Percentiles rank a stretch among this genome's conserved stretches.
phyloP scores from a whole-genome alignment of 345 rosid species.

The Gossypium australe region DNA sequence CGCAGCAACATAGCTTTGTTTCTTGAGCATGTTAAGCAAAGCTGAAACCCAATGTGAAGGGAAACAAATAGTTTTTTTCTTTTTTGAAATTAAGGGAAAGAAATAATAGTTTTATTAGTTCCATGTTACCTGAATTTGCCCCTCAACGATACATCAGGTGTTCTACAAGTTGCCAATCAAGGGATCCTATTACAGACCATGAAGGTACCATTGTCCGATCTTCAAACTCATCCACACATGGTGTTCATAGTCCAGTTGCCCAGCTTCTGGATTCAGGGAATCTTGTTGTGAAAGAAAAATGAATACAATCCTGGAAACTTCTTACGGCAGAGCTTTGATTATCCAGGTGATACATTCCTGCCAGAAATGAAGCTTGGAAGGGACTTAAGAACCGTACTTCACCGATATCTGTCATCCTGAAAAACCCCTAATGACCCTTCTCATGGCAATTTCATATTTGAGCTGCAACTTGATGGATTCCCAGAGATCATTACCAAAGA shows the following conservation, averaged over 20 bases:
- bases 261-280: slow-evolving; percentile 50
- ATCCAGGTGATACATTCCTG: slow-evolving; percentile 35
- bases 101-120: no score
- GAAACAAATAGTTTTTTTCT: no score
- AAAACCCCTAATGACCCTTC: slow-evolving; percentile 37
- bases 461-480: slow-evolving; percentile 26
- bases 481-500: slow-evolving; percentile 29
- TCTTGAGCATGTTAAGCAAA: no score
- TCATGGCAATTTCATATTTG: slow-evolving; percentile 19
- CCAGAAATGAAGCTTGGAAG: slow-evolving; percentile 47
- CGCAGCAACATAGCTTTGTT: no score
- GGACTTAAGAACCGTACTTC: slow-evolving; percentile 27
- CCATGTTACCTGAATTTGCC: slow-evolving; percentile 16
- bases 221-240: slow-evolving; percentile 20
- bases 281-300: slow-evolving; percentile 34
- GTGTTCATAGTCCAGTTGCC: slow-evolving; percentile 23
- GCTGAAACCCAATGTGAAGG: no score
- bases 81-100: no score
- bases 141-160: slow-evolving; percentile 24
- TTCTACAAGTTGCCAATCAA: slow-evolving; percentile 10
- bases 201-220: slow-evolving; percentile 27
- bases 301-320: not conserved
- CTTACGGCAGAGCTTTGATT: slow-evolving; percentile 58
- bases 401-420: slow-evolving; percentile 40
- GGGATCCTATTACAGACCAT: not conserved